These are phyloP conservation scores for Phytophthora pseudosyringae DNA, from an alignment of 352 stramenopile species.

Conservation along the genomic window DNA sequence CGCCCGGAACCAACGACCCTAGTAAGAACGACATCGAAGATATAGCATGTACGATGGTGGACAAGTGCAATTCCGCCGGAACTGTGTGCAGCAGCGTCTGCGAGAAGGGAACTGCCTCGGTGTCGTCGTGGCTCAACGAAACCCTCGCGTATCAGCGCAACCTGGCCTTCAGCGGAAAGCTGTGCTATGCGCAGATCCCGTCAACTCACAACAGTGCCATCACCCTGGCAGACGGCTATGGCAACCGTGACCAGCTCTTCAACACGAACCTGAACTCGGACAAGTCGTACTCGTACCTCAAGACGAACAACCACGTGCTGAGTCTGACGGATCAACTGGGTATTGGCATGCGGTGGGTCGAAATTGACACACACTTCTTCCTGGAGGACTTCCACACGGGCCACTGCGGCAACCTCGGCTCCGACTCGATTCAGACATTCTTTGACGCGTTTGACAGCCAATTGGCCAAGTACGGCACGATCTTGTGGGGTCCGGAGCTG, in stretches of 20 bases:
- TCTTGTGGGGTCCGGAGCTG: slow-evolving; percentile 54
- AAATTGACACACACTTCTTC: slow-evolving; percentile 77
- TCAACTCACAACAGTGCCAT: slow-evolving; percentile 73
- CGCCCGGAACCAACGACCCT: slow-evolving; percentile 45
- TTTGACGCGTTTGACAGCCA: slow-evolving; percentile 47
- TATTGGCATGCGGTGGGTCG: slow-evolving; percentile 63
- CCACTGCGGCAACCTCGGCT: slow-evolving; percentile 62
- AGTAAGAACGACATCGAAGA: slow-evolving; percentile 45
- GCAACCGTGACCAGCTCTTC: slow-evolving; percentile 66
- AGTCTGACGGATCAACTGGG: slow-evolving; percentile 63
- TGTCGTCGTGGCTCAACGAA: slow-evolving; percentile 48
- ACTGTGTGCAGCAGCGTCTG: slow-evolving; percentile 56
- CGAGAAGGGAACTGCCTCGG: slow-evolving; percentile 40
- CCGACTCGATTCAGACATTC: slow-evolving; percentile 39
- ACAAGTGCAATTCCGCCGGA: slow-evolving; percentile 46
- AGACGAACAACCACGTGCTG: slow-evolving; percentile 75
- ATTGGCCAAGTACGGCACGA: slow-evolving; percentile 49
- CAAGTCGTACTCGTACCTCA: slow-evolving; percentile 60
- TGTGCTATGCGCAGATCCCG: slow-evolving; percentile 58
- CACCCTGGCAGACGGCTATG: slow-evolving; percentile 58
- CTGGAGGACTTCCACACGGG: slow-evolving; percentile 59
- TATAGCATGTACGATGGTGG: slow-evolving; percentile 39
- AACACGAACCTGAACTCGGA: slow-evolving; percentile 49
- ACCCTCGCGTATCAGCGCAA: slow-evolving; percentile 56
- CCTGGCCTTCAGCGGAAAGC: slow-evolving; percentile 40